Conservation (phyloP, 176 grass and related monocot genomes). For the Juncus inflexus region DNA sequence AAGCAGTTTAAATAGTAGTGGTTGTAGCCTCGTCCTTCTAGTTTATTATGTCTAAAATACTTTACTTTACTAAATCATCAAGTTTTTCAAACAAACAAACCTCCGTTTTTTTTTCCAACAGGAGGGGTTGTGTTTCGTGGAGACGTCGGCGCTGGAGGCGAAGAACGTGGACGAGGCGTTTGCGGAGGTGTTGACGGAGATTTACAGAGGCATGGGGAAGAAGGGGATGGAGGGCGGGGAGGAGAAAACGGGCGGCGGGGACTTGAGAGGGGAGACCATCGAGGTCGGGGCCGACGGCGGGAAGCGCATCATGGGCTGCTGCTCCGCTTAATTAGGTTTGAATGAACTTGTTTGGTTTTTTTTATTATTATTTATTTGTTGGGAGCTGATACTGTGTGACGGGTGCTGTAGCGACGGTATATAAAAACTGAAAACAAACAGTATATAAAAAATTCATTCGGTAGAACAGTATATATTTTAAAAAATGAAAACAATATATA, state of each 20-base stretch:
- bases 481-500: too few species aligned
- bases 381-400: too few species aligned
- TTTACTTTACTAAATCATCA: too few species aligned
- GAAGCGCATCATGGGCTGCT: constrained; percentile 46
- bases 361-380: constrained; percentile 20
- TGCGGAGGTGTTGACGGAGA: constrained; percentile 51
- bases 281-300: constrained; percentile 49
- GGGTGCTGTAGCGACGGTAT: too few species aligned
- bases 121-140: constrained; percentile 52
- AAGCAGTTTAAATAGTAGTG: too few species aligned
- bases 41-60: too few species aligned
- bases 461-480: too few species aligned
- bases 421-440: too few species aligned
- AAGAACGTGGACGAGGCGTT: constrained; percentile 51
- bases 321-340: constrained; percentile 42
- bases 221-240: constrained; percentile 43
- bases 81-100: too few species aligned
- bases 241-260: constrained; percentile 16
- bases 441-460: too few species aligned
- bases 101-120: not conserved
- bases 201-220: constrained; percentile 48
- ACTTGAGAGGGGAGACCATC: constrained; percentile 52
- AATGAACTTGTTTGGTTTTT: not conserved
- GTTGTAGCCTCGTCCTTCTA: too few species aligned
- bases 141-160: constrained; percentile 49